Base-by-base conservation (phyloP, 805 yeast species). In the Barnettozyma wickerhamii region DNA sequence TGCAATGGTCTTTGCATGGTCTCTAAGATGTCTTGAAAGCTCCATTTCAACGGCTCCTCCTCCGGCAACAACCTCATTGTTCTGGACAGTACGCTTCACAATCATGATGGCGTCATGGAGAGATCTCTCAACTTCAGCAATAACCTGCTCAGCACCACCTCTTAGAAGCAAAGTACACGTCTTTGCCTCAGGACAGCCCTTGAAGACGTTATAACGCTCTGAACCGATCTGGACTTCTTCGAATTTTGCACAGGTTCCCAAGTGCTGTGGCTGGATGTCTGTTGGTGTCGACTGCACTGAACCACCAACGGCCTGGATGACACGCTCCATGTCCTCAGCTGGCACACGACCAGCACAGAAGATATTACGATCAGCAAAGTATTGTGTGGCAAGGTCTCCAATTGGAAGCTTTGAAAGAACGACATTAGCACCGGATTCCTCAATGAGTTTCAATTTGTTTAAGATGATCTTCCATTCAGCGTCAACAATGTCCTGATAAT, bases 21-120 rank as follows among this genome's bases (percentile, higher is more conserved):
- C 96, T 57, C 99, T 78, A 53, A 93, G 72, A 61, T 84, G 79
- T 61, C 79, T 87, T 29, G 97, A 89, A 30, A 93, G 59, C 60
- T 93, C 98, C 99, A 93, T 93, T 66, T 93, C 99, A 49, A 89
- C 84, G 27, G 99, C 99, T 49, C 99, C 99, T 50, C 99, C 99
- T 47, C 99, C 99, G 12, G 96, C 98, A 43, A 93, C 99, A 51
- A 93, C 80, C 21, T 77, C 69, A 57, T 81, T 84, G 60, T 90
- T 90, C 58, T 85, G 81, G 31, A 93, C 79, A 2, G 98, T 95
- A 55, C 99, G 77, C 67, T 90, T 91, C 34, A 91, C 98, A 62
- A 93, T 90, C 99, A 91, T 91, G 37, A 93, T 88, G 37, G 99
- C 99, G 67, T 93, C 99, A 59, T 93, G 98, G 51, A 93, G 72